Evolutionary conservation across 2,329 filamentous ascomycete species (phyloP).

Genomic region (Botrytis porri): DNA sequence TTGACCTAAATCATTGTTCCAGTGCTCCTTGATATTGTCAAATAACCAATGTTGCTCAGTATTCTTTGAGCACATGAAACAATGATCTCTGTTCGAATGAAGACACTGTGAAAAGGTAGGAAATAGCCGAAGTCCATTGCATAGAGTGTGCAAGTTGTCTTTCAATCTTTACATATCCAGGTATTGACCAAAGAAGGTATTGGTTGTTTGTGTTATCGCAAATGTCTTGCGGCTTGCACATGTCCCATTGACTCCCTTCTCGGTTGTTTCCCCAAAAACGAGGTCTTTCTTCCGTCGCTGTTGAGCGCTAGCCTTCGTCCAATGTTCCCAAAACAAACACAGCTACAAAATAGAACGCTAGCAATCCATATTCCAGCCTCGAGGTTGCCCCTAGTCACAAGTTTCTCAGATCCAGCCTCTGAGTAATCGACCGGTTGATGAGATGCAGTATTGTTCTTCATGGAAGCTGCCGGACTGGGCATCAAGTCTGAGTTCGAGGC

Average conservation of each 20-base stretch:
- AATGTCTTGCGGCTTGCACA: constrained; percentile 17
- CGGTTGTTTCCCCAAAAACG: not conserved
- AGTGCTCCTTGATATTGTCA: not conserved
- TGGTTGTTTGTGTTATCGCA: not conserved
- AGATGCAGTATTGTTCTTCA: constrained; percentile 24
- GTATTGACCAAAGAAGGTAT: not conserved
- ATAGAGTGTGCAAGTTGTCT: not conserved
- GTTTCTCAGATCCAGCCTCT: constrained; percentile 44
- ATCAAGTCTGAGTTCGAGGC: constrained; percentile 75
- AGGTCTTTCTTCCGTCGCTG: constrained; percentile 11
- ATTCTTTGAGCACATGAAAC: not conserved
- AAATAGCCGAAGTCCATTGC: not conserved
- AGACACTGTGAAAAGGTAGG: not conserved
- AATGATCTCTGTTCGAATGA: not conserved
- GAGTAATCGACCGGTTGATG: constrained; percentile 20
- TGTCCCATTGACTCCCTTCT: constrained; percentile 15
- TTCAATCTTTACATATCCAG: constrained; percentile 3
- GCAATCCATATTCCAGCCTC: constrained; percentile 84
- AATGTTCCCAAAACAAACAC: constrained; percentile 94
- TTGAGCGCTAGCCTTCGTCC: constrained; percentile 66
- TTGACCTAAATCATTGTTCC: not conserved
- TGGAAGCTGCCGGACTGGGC: constrained; percentile 55
- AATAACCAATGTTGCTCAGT: not conserved
- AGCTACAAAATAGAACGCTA: constrained; percentile 91
- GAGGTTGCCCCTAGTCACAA: constrained; percentile 60